Evolutionary conservation across 768 basidiomycete genomes (phyloP).

Genomic region (Hericium erinaceus): DNA sequence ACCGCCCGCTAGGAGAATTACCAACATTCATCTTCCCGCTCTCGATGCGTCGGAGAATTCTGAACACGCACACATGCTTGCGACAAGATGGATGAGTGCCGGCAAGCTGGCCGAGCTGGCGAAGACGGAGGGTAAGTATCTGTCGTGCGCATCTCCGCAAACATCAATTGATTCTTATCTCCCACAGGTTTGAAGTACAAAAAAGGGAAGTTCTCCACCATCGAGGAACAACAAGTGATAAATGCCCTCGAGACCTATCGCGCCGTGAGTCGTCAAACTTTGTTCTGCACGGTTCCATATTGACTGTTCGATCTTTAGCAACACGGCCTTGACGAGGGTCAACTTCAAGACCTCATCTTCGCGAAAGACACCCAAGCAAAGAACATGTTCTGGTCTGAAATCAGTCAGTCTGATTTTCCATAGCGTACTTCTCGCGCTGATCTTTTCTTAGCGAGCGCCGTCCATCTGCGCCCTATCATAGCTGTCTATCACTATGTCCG

Average conservation of each 20-base stretch:
- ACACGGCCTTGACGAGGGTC: conserved; percentile 42
- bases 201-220: conserved; percentile 80
- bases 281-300: not conserved
- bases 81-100: conserved; percentile 73
- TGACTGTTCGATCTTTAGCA: conserved; percentile 24
- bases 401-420: conserved; percentile 41
- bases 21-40: not conserved
- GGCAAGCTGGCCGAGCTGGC: conserved; percentile 61
- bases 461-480: conserved; percentile 70
- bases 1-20: not conserved
- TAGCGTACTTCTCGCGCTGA: not conserved
- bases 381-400: conserved; percentile 68
- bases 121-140: conserved; percentile 49
- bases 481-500: conserved; percentile 81
- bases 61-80: conserved; percentile 59
- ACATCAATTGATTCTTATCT: not conserved
- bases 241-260: conserved; percentile 58
- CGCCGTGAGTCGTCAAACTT: conserved; percentile 30
- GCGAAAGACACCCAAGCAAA: conserved; percentile 47
- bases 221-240: conserved; percentile 60
- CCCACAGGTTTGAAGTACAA: conserved; percentile 69
- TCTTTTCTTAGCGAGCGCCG: conserved; percentile 42
- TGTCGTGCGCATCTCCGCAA: not conserved
- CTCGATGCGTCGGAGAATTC: conserved; percentile 32
- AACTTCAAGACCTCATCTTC: conserved; percentile 59